Evolutionary conservation across 192 early-diverging fungal genomes (phyloP).

Genomic region (Linnemannia zychae): DNA sequence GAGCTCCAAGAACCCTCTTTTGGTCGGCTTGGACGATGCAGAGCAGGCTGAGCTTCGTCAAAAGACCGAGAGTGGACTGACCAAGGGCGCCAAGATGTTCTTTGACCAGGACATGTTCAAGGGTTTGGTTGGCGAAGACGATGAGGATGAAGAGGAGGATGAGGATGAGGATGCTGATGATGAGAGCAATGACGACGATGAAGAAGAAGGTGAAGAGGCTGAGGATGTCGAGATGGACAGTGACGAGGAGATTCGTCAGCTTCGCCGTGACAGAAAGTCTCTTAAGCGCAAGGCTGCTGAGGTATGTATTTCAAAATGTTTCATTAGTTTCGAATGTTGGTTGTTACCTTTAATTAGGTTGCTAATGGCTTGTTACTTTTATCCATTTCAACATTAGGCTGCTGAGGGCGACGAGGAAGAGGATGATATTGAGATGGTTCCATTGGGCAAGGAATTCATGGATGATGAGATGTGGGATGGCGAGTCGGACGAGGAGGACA

Average conservation of each 20-base stretch:
- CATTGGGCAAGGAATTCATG: slow-evolving; percentile 54
- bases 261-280: slow-evolving; percentile 38
- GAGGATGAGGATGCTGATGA: slow-evolving; percentile 58
- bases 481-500: slow-evolving; percentile 68
- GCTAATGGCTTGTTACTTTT: slow-evolving; percentile 15
- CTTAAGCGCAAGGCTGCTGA: slow-evolving; percentile 70
- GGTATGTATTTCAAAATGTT: slow-evolving; percentile 20
- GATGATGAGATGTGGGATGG: slow-evolving; percentile 73
- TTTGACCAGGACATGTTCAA: slow-evolving; percentile 97
- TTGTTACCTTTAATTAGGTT: background rate
- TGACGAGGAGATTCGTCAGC: slow-evolving; percentile 49
- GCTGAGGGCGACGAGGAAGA: slow-evolving; percentile 61
- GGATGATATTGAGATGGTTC: slow-evolving; percentile 72
- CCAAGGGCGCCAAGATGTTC: slow-evolving; percentile 90
- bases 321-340: background rate
- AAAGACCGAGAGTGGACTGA: slow-evolving; percentile 70
- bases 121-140: slow-evolving; percentile 64
- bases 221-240: slow-evolving; percentile 55
- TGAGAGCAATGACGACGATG: slow-evolving; percentile 50
- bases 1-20: slow-evolving; percentile 61
- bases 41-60: slow-evolving; percentile 65
- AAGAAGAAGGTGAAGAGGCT: slow-evolving; percentile 55
- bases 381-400: slow-evolving; percentile 18
- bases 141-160: slow-evolving; percentile 72
- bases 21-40: slow-evolving; percentile 65